Evolutionary conservation across 176 grass and related monocot genomes (phyloP).

Genomic region (Ananas comosus): DNA sequence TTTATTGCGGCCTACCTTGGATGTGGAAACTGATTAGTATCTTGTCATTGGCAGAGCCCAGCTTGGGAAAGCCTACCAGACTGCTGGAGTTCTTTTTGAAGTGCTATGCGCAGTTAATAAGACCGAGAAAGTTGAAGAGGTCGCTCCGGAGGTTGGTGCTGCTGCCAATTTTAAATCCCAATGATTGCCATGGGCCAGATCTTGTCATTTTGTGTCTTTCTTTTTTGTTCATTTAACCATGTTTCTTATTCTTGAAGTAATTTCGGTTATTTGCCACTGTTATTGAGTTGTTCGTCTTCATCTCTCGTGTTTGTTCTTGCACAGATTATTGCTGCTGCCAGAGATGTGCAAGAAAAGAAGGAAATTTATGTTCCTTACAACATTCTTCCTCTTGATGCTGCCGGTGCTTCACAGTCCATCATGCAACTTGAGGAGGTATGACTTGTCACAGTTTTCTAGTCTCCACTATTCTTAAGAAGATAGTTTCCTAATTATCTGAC

Average conservation of each 20-base stretch:
- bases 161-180: not conserved
- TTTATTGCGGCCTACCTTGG: not conserved
- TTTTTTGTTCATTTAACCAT: not conserved
- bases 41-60: slow-evolving; percentile 34
- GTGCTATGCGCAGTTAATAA: slow-evolving; percentile 89
- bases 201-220: not conserved
- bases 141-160: slow-evolving; percentile 66
- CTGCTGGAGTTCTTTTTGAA: slow-evolving; percentile 82
- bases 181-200: not conserved
- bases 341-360: slow-evolving; percentile 88
- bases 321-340: slow-evolving; percentile 69
- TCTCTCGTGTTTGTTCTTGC: slow-evolving; percentile 10
- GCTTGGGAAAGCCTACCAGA: slow-evolving; percentile 92
- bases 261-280: not conserved
- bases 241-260: not conserved
- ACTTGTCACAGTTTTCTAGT: not conserved
- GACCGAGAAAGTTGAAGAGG: slow-evolving; percentile 91
- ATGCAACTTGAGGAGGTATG: slow-evolving; percentile 96
- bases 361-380: slow-evolving; percentile 74
- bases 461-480: too few species aligned
- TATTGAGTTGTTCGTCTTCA: slow-evolving; percentile 1
- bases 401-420: slow-evolving; percentile 77
- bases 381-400: slow-evolving; percentile 72
- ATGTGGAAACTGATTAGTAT: not conserved
- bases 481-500: not conserved